Base-by-base conservation (phyloP, 106 monocot species). In the Xerophyta viscosa region DNA sequence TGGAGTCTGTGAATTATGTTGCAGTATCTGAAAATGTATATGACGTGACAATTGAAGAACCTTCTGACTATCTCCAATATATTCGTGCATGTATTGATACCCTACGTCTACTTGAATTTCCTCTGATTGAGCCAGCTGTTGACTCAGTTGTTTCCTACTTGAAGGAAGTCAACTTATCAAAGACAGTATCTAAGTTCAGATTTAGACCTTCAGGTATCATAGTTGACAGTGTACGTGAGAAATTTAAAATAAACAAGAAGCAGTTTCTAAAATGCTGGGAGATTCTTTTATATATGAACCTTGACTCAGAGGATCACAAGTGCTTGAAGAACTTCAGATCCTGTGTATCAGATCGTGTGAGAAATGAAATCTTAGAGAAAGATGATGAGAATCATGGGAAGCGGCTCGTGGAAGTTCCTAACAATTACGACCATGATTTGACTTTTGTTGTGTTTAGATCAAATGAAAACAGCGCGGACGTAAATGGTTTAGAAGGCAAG, bases 31-130 rank as follows among this genome's bases (percentile, higher is more conserved):
- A 90, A 56, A 86, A 80, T 52, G 46, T 63, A n/a, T 77, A 98
- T 54, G 96, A 98, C 39, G 52, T 98, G 37, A 98, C 96, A n/a
- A 42, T 74, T 11, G 96, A 98, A 77, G 96, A 86, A 7, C 96
- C 96, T 37, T 98, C 96, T n/a, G 96, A 90, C 20, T 86, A 90
- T 31, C 82, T 98, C 49, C 89, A 90, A 64, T 59, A 71, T 46
- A 56, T 90, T n/a, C 81, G 96, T 15, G 24, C 60, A 8, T 98
- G 82, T 71, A 65, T 71, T 29, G 96, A 98, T 63, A 79, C 82
- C 12, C 41, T 65, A 19, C 89, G 82, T 21, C 56, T 96, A 21
- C 76, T 82, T 21, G 27, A 47, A 28, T 85, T 82, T 31, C 72
- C 76, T 43, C 85, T 82, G 23, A 71, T 75, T 36, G 70, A 62